Conservation (phyloP, 306 rosid genomes). For the Ceratonia siliqua region DNA sequence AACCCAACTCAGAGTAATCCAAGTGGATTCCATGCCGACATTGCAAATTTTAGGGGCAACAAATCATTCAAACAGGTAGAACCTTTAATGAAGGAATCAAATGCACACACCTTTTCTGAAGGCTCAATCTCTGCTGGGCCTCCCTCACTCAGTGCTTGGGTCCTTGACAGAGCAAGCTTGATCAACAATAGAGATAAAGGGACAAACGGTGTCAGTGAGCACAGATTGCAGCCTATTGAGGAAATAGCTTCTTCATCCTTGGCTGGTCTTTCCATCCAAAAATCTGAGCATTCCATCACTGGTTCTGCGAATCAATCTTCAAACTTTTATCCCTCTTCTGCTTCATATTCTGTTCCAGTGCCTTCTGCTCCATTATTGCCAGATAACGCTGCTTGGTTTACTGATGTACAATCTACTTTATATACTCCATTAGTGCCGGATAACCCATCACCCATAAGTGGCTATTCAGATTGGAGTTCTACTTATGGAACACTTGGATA, state of each 20-base stretch:
- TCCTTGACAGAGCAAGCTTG: slow-evolving; percentile 55
- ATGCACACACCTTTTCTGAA: slow-evolving; percentile 39
- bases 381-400: slow-evolving; percentile 69
- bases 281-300: slow-evolving; percentile 37
- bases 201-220: slow-evolving; percentile 39
- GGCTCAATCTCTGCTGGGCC: slow-evolving; percentile 69
- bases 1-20: slow-evolving; percentile 52
- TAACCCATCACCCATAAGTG: slow-evolving; percentile 32
- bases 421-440: slow-evolving; percentile 33
- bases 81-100: slow-evolving; percentile 48
- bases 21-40: slow-evolving; percentile 51
- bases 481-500: slow-evolving; percentile 45
- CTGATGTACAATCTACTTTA: slow-evolving; percentile 42
- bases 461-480: slow-evolving; percentile 57
- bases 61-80: slow-evolving; percentile 49
- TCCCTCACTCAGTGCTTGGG: slow-evolving; percentile 96
- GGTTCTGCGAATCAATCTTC: slow-evolving; percentile 34
- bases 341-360: slow-evolving; percentile 62
- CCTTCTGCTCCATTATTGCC: slow-evolving; percentile 97
- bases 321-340: slow-evolving; percentile 36
- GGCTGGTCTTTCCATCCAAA: slow-evolving; percentile 47
- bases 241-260: slow-evolving; percentile 57
- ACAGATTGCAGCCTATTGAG: slow-evolving; percentile 61
- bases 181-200: slow-evolving; percentile 50
- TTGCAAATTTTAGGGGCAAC: slow-evolving; percentile 41